These are phyloP conservation scores for Petasospora rhodanensis DNA, from an alignment of 1,139 yeast genomes.

Conservation along the genomic window DNA sequence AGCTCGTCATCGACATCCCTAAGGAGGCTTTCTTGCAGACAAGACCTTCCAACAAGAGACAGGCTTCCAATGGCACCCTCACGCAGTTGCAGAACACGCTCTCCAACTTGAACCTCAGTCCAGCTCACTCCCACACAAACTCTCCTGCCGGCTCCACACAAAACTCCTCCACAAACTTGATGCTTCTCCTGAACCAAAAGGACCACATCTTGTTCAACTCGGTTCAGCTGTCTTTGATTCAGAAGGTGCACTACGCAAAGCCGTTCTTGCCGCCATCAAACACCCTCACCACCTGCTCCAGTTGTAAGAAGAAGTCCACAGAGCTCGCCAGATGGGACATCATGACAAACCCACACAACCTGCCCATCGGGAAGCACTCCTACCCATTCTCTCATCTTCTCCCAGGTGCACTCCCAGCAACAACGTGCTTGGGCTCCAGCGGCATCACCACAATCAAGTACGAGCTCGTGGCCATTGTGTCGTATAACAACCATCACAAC, in stretches of 20 bases:
- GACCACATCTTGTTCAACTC: constrained; percentile 26
- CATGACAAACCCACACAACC: constrained; percentile 48
- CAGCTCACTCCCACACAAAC: constrained; percentile 17
- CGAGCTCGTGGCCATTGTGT: constrained; percentile 63
- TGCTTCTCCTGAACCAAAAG: constrained; percentile 18
- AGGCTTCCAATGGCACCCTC: constrained; percentile 10
- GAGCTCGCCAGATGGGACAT: constrained; percentile 90
- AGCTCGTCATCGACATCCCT: constrained; percentile 37
- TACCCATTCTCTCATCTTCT: constrained; percentile 92
- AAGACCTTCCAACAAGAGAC: constrained; percentile 16
- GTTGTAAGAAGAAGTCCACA: constrained; percentile 50
- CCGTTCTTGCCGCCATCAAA: constrained; percentile 59
- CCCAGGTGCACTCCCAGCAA: constrained; percentile 89
- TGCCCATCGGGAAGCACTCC: constrained; percentile 67
- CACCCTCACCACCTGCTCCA: constrained; percentile 47
- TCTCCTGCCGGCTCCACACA: constrained; percentile 22
- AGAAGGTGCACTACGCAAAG: constrained; percentile 58
- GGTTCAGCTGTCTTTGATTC: constrained; percentile 65
- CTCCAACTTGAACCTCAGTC: constrained; percentile 21
- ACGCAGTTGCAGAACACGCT: constrained; percentile 21
- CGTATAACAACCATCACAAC: constrained; percentile 32
- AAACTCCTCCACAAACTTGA: constrained; percentile 19
- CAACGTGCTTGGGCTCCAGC: constrained; percentile 56
- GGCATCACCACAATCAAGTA: constrained; percentile 60
- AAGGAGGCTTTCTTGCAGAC: constrained; percentile 18